These are phyloP conservation scores for Exophiala bonariae DNA, from an alignment of 2,329 filamentous ascomycete species.

Conservation along the genomic window DNA sequence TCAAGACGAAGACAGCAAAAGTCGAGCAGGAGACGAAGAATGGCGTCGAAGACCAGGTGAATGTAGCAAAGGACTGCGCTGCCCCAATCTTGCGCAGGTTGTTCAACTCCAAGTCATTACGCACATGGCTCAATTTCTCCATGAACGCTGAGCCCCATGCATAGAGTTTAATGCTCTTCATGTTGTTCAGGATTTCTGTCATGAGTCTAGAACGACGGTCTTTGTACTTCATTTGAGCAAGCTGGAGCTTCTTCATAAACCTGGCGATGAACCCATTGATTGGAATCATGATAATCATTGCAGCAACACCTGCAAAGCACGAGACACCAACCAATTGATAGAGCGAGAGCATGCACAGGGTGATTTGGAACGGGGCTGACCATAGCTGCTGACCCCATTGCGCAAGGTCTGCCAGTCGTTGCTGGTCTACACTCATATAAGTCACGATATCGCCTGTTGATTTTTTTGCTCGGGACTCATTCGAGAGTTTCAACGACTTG, in stretches of 20 bases:
- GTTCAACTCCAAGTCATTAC: slow-evolving; percentile 93
- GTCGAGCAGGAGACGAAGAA: slow-evolving; percentile 97
- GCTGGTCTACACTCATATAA: slow-evolving; percentile 98
- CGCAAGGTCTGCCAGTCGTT: slow-evolving; percentile 88
- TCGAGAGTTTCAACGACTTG: slow-evolving; percentile 86
- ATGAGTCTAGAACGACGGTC: slow-evolving; percentile 89
- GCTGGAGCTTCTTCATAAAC: slow-evolving; percentile 92
- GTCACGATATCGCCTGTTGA: slow-evolving; percentile 98
- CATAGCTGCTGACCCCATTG: slow-evolving; percentile 95
- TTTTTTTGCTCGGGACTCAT: slow-evolving; percentile 85
- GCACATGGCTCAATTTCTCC: slow-evolving; percentile 92
- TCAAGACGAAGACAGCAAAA: slow-evolving; percentile 90
- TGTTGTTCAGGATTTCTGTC: slow-evolving; percentile 98
- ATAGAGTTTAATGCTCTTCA: slow-evolving; percentile 99
- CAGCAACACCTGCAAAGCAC: slow-evolving; percentile 91
- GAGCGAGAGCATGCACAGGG: slow-evolving; percentile 90
- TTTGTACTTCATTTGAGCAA: slow-evolving; percentile 99
- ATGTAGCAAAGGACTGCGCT: slow-evolving; percentile 90
- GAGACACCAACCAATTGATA: slow-evolving; percentile 93
- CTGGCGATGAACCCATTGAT: slow-evolving; percentile 89
- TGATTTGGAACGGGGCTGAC: slow-evolving; percentile 96
- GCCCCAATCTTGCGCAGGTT: slow-evolving; percentile 95
- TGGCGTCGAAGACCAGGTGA: slow-evolving; percentile 96
- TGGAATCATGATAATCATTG: slow-evolving; percentile 97
- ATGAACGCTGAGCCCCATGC: slow-evolving; percentile 97